These are phyloP conservation scores for Alternaria longipes DNA, from an alignment of 2,329 filamentous ascomycete species.

Conservation along the genomic window DNA sequence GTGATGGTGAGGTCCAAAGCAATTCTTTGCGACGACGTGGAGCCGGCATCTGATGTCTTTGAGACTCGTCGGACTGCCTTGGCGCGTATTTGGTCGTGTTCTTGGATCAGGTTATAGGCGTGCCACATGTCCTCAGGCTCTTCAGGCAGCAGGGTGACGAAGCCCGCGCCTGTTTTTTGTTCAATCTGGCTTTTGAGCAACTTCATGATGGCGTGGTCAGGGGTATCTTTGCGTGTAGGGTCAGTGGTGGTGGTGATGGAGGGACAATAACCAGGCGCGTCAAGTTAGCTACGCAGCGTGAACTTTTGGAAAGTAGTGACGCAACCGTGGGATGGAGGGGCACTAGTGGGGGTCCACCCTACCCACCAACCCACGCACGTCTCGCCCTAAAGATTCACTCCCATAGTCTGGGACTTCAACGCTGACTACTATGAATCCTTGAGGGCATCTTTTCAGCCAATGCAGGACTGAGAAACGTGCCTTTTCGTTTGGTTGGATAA, in stretches of 20 bases:
- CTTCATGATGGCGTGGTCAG: conserved; percentile 62
- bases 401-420: background rate
- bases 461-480: background rate
- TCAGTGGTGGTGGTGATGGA: background rate
- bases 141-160: conserved; percentile 72
- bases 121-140: conserved; percentile 85
- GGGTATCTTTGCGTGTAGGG: background rate
- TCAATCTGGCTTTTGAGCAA: conserved; percentile 74
- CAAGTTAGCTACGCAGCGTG: background rate
- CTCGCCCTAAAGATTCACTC: background rate
- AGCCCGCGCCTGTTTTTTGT: conserved; percentile 68
- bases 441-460: background rate
- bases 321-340: conserved; percentile 5
- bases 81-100: conserved; percentile 70
- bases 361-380: background rate
- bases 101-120: conserved; percentile 76
- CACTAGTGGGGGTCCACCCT: background rate
- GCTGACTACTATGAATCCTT: too few species aligned
- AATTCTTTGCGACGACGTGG: conserved; percentile 69
- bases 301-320: conserved; percentile 5
- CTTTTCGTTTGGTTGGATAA: background rate
- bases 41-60: conserved; percentile 68
- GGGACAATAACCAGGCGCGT: background rate
- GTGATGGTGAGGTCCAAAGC: conserved; percentile 71
- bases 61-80: conserved; percentile 72